Conservation (phyloP, 768 basidiomycete species). For the Lanmaoa rubissima region DNA sequence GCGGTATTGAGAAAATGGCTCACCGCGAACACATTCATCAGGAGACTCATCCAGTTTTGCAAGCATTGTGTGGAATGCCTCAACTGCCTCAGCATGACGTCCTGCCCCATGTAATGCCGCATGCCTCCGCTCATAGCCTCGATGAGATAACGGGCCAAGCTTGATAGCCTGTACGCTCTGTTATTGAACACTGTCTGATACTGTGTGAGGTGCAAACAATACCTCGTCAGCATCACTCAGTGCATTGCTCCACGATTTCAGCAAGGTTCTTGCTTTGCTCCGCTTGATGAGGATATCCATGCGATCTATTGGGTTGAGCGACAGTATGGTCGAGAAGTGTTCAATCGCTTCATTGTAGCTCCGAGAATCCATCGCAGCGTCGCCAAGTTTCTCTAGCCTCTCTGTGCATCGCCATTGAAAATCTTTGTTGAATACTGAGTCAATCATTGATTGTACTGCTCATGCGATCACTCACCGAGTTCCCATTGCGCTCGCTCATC, state of each 20-base stretch:
- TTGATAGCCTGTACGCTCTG: neutral
- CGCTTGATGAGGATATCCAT: neutral
- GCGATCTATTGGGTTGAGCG: neutral
- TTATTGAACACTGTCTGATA: neutral
- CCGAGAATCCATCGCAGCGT: neutral
- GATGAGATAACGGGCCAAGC: neutral
- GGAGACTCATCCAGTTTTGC: too few species aligned
- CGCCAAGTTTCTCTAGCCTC: neutral
- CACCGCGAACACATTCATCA: too few species aligned
- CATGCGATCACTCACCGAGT: too few species aligned
- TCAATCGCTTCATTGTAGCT: neutral
- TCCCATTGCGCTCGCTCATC: too few species aligned
- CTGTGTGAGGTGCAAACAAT: neutral
- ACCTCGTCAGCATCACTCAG: constrained; percentile 3
- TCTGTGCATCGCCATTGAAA: neutral
- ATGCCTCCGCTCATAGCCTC: constrained; percentile 7
- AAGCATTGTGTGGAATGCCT: too few species aligned
- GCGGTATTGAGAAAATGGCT: too few species aligned
- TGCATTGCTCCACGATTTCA: neutral
- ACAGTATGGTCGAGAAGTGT: neutral
- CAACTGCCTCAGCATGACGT: too few species aligned
- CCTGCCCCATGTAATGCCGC: too few species aligned
- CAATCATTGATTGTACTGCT: too few species aligned
- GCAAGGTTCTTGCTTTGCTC: neutral
- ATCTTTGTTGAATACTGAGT: too few species aligned